Percentiles rank a stretch among this genome's conserved stretches.
These are phyloP conservation scores for Penicillium samsonianum DNA, from an alignment of 495 filamentous ascomycete genomes.

Conservation along the genomic window DNA sequence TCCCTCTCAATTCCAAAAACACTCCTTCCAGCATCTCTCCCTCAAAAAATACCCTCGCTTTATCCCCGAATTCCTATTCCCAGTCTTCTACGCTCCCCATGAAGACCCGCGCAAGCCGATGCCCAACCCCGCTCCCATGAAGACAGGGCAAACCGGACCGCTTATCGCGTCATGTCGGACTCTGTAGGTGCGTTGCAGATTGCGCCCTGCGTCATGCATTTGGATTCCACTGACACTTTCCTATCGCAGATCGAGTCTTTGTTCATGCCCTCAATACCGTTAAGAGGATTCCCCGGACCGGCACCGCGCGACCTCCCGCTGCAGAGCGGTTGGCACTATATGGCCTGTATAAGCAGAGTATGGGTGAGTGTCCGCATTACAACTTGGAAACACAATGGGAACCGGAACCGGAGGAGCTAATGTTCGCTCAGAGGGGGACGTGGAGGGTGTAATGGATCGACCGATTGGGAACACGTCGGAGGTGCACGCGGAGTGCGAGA, in stretches of 20 bases:
- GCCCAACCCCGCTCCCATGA: constrained; percentile 41
- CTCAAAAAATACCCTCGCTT: not conserved
- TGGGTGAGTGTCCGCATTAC: constrained; percentile 54
- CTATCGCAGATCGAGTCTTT: constrained; percentile 81
- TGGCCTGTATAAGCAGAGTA: constrained; percentile 97
- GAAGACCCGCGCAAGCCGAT: constrained; percentile 29
- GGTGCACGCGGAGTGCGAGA: constrained; percentile 58
- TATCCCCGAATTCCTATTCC: not conserved
- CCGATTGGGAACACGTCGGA: constrained; percentile 61
- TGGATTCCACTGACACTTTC: not conserved
- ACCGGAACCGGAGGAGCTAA: constrained; percentile 6
- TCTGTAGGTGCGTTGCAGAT: constrained; percentile 52
- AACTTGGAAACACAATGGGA: not conserved
- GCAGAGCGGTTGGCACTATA: constrained; percentile 86
- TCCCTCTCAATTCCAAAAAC: not conserved
- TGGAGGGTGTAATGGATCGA: constrained; percentile 86
- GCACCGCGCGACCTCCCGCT: constrained; percentile 82
- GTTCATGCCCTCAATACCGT: constrained; percentile 98
- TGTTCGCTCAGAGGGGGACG: constrained; percentile 72
- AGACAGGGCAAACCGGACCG: constrained; percentile 32
- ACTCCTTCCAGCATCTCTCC: constrained; percentile 1
- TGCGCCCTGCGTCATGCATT: not conserved
- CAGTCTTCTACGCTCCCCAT: constrained; percentile 22
- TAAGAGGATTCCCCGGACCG: constrained; percentile 93
- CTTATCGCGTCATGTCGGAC: constrained; percentile 52